Evolutionary conservation across 1,139 yeast genomes (phyloP).

Genomic region (Nadsonia commutata): DNA sequence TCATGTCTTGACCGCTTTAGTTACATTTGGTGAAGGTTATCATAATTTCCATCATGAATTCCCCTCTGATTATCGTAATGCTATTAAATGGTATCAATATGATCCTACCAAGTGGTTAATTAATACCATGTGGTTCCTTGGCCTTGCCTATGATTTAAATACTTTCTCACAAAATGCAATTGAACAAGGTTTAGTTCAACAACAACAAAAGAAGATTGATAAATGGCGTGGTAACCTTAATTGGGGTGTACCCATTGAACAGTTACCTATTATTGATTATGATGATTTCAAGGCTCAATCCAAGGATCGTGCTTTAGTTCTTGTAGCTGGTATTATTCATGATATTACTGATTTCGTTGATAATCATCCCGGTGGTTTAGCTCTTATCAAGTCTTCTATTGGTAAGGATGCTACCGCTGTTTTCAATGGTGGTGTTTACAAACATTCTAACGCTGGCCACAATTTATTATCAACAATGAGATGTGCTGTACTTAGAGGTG

Average conservation of each 20-base stretch:
- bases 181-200: conserved; percentile 91
- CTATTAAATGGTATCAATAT: conserved; percentile 95
- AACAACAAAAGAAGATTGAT: conserved; percentile 90
- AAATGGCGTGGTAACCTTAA: conserved; percentile 59
- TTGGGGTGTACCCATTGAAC: conserved; percentile 85
- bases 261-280: conserved; percentile 85
- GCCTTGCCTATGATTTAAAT: conserved; percentile 82
- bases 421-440: conserved; percentile 94
- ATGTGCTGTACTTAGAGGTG: conserved; percentile 85
- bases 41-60: conserved; percentile 99
- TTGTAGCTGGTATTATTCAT: conserved; percentile 90
- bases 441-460: conserved; percentile 96
- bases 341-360: conserved; percentile 73
- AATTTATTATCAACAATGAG: conserved; percentile 91
- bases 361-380: conserved; percentile 97
- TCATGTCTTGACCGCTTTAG: conserved; percentile 84
- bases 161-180: conserved; percentile 90
- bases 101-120: conserved; percentile 88
- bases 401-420: conserved; percentile 97
- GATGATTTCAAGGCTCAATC: conserved; percentile 63
- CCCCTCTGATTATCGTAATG: conserved; percentile 97
- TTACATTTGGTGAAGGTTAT: conserved; percentile 96
- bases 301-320: conserved; percentile 46
- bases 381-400: conserved; percentile 67
- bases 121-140: conserved; percentile 56